Conservation (phyloP, 1,284 basidiomycete species). For the Cryptococcus wingfieldii region DNA sequence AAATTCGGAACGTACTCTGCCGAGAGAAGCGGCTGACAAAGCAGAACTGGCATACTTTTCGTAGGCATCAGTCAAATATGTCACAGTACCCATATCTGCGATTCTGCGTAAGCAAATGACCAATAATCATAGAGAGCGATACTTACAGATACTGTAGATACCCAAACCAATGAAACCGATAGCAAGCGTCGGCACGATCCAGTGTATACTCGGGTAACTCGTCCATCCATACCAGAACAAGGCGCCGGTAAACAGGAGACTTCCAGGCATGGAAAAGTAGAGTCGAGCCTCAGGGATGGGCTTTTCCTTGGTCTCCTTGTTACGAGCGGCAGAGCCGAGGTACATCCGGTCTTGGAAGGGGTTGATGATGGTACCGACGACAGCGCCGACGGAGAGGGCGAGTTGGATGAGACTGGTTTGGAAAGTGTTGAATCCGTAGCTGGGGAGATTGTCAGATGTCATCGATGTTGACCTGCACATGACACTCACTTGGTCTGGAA, state of each 20-base stretch:
- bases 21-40: constrained; percentile 11
- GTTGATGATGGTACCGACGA: constrained; percentile 10
- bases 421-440: constrained; percentile 26
- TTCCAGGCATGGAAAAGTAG: constrained; percentile 26
- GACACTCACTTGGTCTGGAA: constrained; percentile 8
- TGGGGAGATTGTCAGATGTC: neutral
- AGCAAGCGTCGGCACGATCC: constrained; percentile 8
- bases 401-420: constrained; percentile 12
- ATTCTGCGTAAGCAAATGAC: neutral
- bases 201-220: constrained; percentile 21
- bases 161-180: constrained; percentile 10
- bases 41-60: constrained; percentile 13
- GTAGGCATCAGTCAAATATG: constrained; percentile 11
- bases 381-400: constrained; percentile 8
- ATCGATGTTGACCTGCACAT: no score
- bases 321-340: neutral
- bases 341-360: constrained; percentile 9
- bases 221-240: constrained; percentile 49
- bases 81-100: constrained; percentile 12
- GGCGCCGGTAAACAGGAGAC: constrained; percentile 40
- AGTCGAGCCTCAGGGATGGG: constrained; percentile 35
- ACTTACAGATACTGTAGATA: constrained; percentile 11
- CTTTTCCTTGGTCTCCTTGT: constrained; percentile 13
- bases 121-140: neutral
- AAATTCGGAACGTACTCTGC: neutral